Evolutionary conservation across 2,329 filamentous ascomycete genomes (phyloP).

Genomic region (Clarireedia sp.): DNA sequence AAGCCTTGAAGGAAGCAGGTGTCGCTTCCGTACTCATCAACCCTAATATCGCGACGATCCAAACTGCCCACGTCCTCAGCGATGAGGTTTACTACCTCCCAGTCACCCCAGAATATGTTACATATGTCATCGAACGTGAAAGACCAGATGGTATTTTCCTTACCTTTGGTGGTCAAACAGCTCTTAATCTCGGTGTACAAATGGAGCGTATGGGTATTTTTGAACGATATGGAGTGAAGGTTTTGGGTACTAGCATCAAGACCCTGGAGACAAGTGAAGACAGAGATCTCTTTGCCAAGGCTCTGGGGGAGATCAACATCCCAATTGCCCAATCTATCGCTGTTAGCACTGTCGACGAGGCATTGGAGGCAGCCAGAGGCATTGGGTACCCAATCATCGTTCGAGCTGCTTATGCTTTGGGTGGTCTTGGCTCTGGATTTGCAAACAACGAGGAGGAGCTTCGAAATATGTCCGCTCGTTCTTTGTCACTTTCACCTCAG

Average conservation of each 20-base stretch:
- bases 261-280: conserved; percentile 94
- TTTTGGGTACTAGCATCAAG: conserved; percentile 88
- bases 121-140: conserved; percentile 94
- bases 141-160: conserved; percentile 94
- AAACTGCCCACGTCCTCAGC: conserved; percentile 91
- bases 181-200: conserved; percentile 90
- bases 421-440: conserved; percentile 93
- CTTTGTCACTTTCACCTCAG: conserved; percentile 87
- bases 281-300: conserved; percentile 90
- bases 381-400: conserved; percentile 98
- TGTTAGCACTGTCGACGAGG: conserved; percentile 84
- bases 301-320: conserved; percentile 93
- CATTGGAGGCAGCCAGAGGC: conserved; percentile 73
- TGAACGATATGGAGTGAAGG: conserved; percentile 89
- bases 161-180: conserved; percentile 95
- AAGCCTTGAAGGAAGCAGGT: conserved; percentile 92
- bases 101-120: conserved; percentile 94
- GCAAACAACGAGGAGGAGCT: conserved; percentile 91
- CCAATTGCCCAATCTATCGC: conserved; percentile 95
- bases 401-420: conserved; percentile 90
- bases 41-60: conserved; percentile 96
- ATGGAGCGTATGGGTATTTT: conserved; percentile 96
- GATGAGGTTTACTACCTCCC: conserved; percentile 98
- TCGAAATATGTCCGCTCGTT: conserved; percentile 84
- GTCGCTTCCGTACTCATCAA: conserved; percentile 91